A percentile compares a stretch with the other conserved stretches of the same genome.
phyloP scores from a whole-genome alignment of 805 yeast genomes.

The Nakazawaea siamensis region DNA sequence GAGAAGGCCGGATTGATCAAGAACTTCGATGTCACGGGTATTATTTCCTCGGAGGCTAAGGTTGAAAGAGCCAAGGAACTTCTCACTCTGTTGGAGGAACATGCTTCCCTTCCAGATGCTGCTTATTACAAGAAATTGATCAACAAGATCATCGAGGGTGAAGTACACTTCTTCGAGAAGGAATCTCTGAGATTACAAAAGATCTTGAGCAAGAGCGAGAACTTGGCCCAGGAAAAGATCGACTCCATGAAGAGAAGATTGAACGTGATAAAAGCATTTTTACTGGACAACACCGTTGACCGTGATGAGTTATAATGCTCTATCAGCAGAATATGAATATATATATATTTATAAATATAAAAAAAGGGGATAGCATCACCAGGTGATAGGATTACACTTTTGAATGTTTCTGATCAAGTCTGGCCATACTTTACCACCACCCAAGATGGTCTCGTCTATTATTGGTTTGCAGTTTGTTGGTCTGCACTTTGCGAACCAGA shows the following conservation, averaged over 20 bases:
- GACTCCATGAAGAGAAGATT: conserved; percentile 45
- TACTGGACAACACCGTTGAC: conserved; percentile 8
- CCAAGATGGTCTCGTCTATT: conserved; percentile 64
- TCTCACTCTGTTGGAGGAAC: conserved; percentile 27
- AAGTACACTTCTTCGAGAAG: conserved; percentile 29
- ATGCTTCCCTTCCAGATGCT: conserved; percentile 18
- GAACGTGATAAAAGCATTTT: conserved; percentile 38
- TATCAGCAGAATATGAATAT: neutral
- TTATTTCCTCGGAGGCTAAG: conserved; percentile 17
- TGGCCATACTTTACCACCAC: conserved; percentile 65
- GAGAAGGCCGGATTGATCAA: conserved; percentile 29
- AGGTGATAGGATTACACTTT: conserved; percentile 42
- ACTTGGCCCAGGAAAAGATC: conserved; percentile 29
- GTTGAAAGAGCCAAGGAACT: conserved; percentile 20
- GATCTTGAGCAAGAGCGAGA: conserved; percentile 28
- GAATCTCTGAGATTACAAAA: conserved; percentile 40
- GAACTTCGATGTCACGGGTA: conserved; percentile 22
- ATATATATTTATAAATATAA: neutral
- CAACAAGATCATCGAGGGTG: conserved; percentile 35
- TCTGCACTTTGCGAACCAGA: conserved; percentile 83
- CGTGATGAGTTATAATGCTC: conserved; percentile 17
- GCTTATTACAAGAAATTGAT: conserved; percentile 43
- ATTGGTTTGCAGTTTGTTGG: conserved; percentile 73
- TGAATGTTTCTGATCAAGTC: conserved; percentile 55
- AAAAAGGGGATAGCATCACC: conserved; percentile 26